Base-by-base conservation (phyloP, 2,329 filamentous ascomycete species). In the Trichoderma hamatum region DNA sequence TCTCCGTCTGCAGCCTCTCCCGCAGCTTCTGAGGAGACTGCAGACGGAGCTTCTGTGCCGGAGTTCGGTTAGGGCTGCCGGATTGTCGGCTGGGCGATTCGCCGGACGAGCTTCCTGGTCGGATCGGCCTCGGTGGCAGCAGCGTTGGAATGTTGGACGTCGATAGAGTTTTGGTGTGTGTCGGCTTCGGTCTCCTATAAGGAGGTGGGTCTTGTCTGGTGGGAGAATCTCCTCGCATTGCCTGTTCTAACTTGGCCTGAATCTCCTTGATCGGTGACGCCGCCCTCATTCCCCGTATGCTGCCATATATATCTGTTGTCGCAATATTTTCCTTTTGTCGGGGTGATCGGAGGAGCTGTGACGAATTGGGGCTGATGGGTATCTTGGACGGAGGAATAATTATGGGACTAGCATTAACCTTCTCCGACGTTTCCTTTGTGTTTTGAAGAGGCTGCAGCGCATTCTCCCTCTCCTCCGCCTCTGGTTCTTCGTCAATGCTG, bases 1-100 rank as follows among this genome's bases (percentile, higher is more conserved):
- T 93, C 78, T 97, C 94, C 59, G 88, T 90, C 74, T 95, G 91
- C 0, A 97, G 84, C 39, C 95, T 90, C 80, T 97, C 94, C 21
- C 94, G 91, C 24, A 95, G 83, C 77, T 92, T 94, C 73, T 91
- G 90, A 0, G 90, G 85, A 16, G 88, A 90, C 71, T 92, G 90
- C 13, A 92, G 84, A 13, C 91, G 89, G 39, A 93, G 82, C 72
- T 89, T 90, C 62, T 80, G 80, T 13, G 77, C 78, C 71, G 76
- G 68, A 60, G 71, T 71, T 72, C 80, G 69, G 75, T 81, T 52
- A 9, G 78, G 76, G 51, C 76, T 78, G 36, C 68, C 70, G 34
- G 67, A 68, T 26, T 71, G 70, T 10, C 74, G 74, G 5, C 70
- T 70, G 0, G 73, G 69, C 1, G 75, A 73, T 26, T 80, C 76